A percentile compares a stretch with the other conserved stretches of the same genome.
Evolutionary conservation across 1,139 yeast species (phyloP).

Genomic region (Saccharomyces hybrid): DNA sequence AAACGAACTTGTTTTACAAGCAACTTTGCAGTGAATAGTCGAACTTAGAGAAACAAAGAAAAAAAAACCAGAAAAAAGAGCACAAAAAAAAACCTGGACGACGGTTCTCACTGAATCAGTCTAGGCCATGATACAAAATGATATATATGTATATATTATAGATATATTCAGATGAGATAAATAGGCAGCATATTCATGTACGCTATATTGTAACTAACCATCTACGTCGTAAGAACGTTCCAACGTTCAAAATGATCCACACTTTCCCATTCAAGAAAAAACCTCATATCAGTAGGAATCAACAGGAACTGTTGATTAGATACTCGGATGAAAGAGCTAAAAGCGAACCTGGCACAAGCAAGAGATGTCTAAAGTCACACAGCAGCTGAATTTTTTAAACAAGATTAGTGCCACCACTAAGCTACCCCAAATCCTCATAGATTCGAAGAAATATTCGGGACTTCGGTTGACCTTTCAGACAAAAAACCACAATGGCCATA

Average conservation of each 20-base stretch:
- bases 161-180: not conserved
- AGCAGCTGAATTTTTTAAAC: constrained; percentile 24
- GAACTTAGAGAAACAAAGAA: not conserved
- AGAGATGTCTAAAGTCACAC: constrained; percentile 21
- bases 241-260: not conserved
- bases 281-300: no score
- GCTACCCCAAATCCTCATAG: constrained; percentile 24
- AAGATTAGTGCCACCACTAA: constrained; percentile 24
- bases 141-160: not conserved
- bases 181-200: not conserved
- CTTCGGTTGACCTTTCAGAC: constrained; percentile 39
- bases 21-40: not conserved
- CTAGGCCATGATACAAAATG: not conserved
- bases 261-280: no score
- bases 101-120: not conserved
- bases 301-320: no score
- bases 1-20: no score
- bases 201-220: not conserved
- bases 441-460: constrained; percentile 20
- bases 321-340: no score
- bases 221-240: not conserved
- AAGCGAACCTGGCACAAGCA: not conserved
- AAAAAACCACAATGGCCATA: constrained; percentile 40
- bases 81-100: not conserved
- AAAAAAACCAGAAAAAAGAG: not conserved